phyloP scores from a whole-genome alignment of 768 basidiomycete genomes.

The Termitomyces sp. region DNA sequence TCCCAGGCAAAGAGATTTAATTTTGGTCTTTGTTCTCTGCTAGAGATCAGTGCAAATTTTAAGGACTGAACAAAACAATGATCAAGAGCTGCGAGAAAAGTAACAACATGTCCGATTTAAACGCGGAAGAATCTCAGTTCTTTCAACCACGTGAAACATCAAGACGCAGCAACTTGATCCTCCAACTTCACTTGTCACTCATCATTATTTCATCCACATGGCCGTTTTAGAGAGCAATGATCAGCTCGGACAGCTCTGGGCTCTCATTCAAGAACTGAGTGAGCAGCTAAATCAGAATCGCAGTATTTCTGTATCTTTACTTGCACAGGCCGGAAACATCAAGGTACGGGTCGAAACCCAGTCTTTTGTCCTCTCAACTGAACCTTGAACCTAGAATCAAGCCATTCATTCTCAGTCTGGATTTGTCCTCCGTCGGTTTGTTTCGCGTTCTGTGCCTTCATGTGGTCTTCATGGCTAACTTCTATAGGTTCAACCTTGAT shows the following conservation, averaged over 20 bases:
- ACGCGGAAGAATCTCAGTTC: too few species aligned
- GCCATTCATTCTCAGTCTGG: slow-evolving; percentile 88
- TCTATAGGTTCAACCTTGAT: slow-evolving; percentile 77
- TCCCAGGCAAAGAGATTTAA: background rate
- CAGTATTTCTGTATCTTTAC: slow-evolving; percentile 62
- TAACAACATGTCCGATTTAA: too few species aligned
- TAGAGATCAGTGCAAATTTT: too few species aligned
- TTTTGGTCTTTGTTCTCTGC: too few species aligned
- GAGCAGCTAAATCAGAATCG: slow-evolving; percentile 82
- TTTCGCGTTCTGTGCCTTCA: slow-evolving; percentile 6
- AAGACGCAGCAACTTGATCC: too few species aligned
- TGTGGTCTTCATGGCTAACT: background rate
- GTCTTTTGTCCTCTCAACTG: background rate
- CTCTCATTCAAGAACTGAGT: slow-evolving; percentile 71
- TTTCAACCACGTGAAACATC: background rate
- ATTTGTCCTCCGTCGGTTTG: slow-evolving; percentile 80
- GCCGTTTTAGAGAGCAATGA: slow-evolving; percentile 32
- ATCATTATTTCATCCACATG: slow-evolving; percentile 9
- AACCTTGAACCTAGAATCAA: slow-evolving; percentile 51
- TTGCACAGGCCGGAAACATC: slow-evolving; percentile 66
- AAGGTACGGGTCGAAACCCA: slow-evolving; percentile 50
- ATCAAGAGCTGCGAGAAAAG: too few species aligned
- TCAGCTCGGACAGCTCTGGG: slow-evolving; percentile 53
- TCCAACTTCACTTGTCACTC: background rate
- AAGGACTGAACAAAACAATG: too few species aligned